Evolutionary conservation across 2,329 filamentous ascomycete species (phyloP).

Genomic region (Thermomyces lanuginosus): DNA sequence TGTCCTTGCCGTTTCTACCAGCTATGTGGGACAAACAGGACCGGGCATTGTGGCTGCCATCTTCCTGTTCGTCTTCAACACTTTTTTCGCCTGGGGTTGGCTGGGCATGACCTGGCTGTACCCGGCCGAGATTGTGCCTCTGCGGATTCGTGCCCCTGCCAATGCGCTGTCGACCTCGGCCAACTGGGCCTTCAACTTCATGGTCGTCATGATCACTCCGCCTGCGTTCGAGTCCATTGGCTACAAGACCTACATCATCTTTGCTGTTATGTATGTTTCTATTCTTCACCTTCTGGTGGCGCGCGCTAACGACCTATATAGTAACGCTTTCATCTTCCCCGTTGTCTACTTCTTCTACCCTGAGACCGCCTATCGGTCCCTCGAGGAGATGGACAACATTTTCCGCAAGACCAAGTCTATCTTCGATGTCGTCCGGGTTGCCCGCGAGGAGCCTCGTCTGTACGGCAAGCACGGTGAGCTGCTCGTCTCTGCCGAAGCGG

Average conservation of each 20-base stretch:
- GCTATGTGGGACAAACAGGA: slow-evolving; percentile 19
- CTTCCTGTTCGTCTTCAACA: slow-evolving; percentile 48
- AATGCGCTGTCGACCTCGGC: slow-evolving; percentile 47
- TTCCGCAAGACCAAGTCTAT: slow-evolving; percentile 39
- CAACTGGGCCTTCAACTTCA: slow-evolving; percentile 47
- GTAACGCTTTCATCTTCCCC: slow-evolving; percentile 39
- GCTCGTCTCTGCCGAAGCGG: slow-evolving; percentile 36
- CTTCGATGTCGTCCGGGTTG: slow-evolving; percentile 35
- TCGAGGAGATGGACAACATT: slow-evolving; percentile 56
- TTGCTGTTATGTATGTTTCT: slow-evolving; percentile 34
- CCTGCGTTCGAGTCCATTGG: slow-evolving; percentile 41
- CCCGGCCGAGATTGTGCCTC: slow-evolving; percentile 41
- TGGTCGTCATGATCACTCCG: slow-evolving; percentile 51
- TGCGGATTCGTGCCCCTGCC: slow-evolving; percentile 36
- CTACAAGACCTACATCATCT: slow-evolving; percentile 41
- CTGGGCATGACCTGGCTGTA: slow-evolving; percentile 47
- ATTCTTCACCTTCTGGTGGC: slow-evolving; percentile 1
- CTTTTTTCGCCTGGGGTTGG: slow-evolving; percentile 45
- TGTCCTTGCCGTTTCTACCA: slow-evolving; percentile 31
- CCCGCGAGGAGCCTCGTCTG: slow-evolving; percentile 36
- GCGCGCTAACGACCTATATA: slow-evolving; percentile 8
- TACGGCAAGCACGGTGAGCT: slow-evolving; percentile 44
- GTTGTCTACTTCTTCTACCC: slow-evolving; percentile 46
- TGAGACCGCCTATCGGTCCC: slow-evolving; percentile 41
- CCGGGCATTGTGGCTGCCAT: slow-evolving; percentile 30